Conservation (phyloP, 2,329 filamentous ascomycete species). For the Hymenoscyphus scutula region DNA sequence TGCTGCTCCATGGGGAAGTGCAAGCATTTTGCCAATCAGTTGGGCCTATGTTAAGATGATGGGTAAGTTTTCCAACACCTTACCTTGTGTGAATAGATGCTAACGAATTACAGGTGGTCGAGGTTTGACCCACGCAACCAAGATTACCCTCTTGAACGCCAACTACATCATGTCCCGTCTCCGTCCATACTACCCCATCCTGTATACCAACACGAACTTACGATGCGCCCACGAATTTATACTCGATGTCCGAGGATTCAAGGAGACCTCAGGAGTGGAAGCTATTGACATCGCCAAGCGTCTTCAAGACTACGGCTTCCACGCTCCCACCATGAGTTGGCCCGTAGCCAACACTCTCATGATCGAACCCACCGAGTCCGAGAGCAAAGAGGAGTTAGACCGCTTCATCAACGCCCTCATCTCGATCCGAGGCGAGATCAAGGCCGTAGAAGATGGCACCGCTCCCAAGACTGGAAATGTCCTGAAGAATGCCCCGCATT, state of each 20-base stretch:
- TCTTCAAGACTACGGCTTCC: conserved; percentile 95
- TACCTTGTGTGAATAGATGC: conserved; percentile 13
- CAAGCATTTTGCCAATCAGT: conserved; percentile 89
- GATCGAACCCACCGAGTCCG: conserved; percentile 96
- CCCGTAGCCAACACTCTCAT: conserved; percentile 93
- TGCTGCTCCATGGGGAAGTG: conserved; percentile 81
- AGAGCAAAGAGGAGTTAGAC: conserved; percentile 88
- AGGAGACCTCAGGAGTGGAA: conserved; percentile 78
- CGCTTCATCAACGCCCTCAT: conserved; percentile 90
- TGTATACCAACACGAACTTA: conserved; percentile 88
- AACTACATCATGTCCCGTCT: conserved; percentile 94
- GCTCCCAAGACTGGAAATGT: conserved; percentile 76
- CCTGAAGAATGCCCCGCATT: conserved; percentile 86
- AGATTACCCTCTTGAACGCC: conserved; percentile 90
- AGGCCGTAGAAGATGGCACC: conserved; percentile 75
- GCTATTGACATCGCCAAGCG: conserved; percentile 95
- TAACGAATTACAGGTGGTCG: conserved; percentile 46
- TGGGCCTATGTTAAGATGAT: conserved; percentile 96
- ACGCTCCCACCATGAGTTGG: conserved; percentile 96
- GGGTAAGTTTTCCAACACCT: conserved; percentile 49
- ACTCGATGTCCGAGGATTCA: conserved; percentile 82
- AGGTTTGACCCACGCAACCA: conserved; percentile 84
- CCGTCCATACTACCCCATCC: conserved; percentile 79
- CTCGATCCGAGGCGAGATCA: conserved; percentile 81
- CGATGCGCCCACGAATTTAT: conserved; percentile 98